Evolutionary conservation across 2,329 filamentous ascomycete species (phyloP), one percentile per base, ranked within the genome.

Genomic region (Trematosphaeria pertusa): DNA sequence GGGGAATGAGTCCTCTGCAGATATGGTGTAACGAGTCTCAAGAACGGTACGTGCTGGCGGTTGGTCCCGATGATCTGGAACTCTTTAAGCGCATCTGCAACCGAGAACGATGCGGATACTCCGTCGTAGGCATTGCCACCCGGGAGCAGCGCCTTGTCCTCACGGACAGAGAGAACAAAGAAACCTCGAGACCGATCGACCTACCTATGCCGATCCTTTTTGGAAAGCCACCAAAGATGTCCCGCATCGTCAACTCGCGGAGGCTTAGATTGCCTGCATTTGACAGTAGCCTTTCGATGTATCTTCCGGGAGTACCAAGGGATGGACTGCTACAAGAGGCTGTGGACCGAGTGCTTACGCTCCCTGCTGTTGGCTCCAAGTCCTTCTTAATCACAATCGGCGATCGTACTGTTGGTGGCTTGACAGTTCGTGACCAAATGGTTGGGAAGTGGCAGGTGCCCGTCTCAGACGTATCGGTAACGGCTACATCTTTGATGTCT

Each of bases 1-100:
- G 81, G 55, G 88, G 90, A 67, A 93, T 99, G 88, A 96, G 90
- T 64, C 94, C 94, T 15, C 83, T 99, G 47, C 90, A 97, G 69
- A 96, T 99, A 36, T 97, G 93, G 92, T 97, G 94, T 73, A 96
- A 93, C 62, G 93, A 97, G 71, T 91, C 94, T 0, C 94, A 99
- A 70, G 94, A 99, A 73, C 83, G 94, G 70, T 99, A 99, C 64
- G 94, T 99, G 6, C 78, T 99, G 62, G 86, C 95, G 7, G 85
- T 99, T 52, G 91, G 92, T 50, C 83, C 85, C 40, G 87, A 94
- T 15, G 81, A 86, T 42, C 82, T 97, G 64, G 91, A 93, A 62
- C 77, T 78, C 17, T 88, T 88, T 73, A 81, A 80, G 56, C 75
- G 86, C 74, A 79, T 99, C 60, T 79, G 77, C 71, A 82, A 87